Percentiles rank a stretch among this genome's conserved stretches.
Conservation (phyloP, 768 basidiomycete genomes). For the Clitopilus passeckerianus region DNA sequence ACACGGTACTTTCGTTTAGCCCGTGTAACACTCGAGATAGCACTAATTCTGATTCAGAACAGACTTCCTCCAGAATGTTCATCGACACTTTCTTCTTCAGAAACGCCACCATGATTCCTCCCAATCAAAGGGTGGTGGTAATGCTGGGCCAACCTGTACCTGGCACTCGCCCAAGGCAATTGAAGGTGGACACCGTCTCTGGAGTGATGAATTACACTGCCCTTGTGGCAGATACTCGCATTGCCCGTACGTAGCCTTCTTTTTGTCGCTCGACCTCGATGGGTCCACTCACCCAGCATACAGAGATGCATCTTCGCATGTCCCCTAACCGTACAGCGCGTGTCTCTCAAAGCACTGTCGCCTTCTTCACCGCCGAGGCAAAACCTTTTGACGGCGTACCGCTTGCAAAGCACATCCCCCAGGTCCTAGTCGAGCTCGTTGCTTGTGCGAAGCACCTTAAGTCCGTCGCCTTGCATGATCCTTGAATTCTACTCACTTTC, state of each 20-base stretch:
- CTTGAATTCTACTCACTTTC: neutral
- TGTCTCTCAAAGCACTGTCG: constrained; percentile 2
- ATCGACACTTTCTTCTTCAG: constrained; percentile 13
- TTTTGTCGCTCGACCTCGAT: constrained; percentile 5
- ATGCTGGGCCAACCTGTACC: constrained; percentile 6
- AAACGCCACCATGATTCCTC: constrained; percentile 10
- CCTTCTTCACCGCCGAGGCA: constrained; percentile 1
- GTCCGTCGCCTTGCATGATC: constrained; percentile 6
- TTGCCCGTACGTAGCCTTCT: constrained; percentile 3
- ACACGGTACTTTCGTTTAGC: neutral
- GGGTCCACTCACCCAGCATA: constrained; percentile 3
- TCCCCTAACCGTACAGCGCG: constrained; percentile 1
- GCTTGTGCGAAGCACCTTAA: constrained; percentile 10
- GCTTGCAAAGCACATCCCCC: constrained; percentile 1
- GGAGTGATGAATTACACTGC: constrained; percentile 7
- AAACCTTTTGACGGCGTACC: neutral
- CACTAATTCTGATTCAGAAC: constrained; percentile 1
- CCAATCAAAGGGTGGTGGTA: constrained; percentile 9
- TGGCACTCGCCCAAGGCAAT: constrained; percentile 4
- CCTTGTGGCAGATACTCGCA: constrained; percentile 4
- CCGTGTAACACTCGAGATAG: neutral
- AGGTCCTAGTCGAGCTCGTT: constrained; percentile 5
- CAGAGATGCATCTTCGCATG: constrained; percentile 3
- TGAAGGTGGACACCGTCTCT: constrained; percentile 6
- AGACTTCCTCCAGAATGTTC: constrained; percentile 8